Conservation (phyloP, 305 asterid species). For the Fraxinus floribunda region DNA sequence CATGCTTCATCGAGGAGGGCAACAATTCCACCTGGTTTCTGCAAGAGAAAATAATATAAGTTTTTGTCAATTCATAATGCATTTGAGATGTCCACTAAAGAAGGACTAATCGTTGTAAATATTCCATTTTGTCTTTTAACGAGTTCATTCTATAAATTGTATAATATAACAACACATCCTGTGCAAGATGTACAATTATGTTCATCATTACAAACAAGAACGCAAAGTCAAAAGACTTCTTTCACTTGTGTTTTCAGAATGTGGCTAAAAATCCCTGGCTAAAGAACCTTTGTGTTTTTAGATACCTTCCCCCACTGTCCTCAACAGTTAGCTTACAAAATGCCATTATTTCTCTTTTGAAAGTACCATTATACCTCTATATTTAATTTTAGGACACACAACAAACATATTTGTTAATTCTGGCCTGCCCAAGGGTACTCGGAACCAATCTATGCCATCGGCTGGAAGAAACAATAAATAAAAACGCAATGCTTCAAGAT, state of each 20-base stretch:
- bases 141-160: background rate
- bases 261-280: background rate
- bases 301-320: background rate
- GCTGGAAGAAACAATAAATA: conserved; percentile 15
- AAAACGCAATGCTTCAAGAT: background rate
- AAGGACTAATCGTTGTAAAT: background rate
- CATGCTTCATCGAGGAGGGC: conserved; percentile 99
- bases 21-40: conserved; percentile 97
- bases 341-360: background rate
- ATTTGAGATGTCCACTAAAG: background rate
- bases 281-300: background rate
- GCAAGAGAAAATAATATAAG: conserved; percentile 40
- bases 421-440: background rate
- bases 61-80: conserved; percentile 2
- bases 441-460: background rate
- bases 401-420: background rate
- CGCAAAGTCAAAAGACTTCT: background rate
- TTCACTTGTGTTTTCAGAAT: background rate
- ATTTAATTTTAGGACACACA: background rate
- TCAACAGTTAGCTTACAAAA: background rate
- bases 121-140: background rate
- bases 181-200: background rate
- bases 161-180: background rate
- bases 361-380: background rate
- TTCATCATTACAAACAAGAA: background rate